These are phyloP conservation scores for Linnemannia schmuckeri DNA, from an alignment of 192 early-diverging fungal genomes.

Conservation along the genomic window DNA sequence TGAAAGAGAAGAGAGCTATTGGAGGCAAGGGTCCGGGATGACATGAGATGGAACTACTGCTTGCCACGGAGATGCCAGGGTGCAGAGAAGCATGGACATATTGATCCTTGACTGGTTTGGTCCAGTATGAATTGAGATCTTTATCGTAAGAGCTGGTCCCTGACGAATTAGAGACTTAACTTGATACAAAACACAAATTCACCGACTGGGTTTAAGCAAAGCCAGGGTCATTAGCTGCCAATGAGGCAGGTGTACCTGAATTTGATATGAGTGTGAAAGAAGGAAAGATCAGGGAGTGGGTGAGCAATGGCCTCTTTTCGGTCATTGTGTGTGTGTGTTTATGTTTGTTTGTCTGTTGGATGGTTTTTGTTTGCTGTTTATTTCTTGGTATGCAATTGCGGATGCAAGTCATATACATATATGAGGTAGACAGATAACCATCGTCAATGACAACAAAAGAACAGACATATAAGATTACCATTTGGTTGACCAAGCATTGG, in stretches of 20 bases:
- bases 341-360: too few relatives aligned
- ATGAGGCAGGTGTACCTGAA: neutral
- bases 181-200: neutral
- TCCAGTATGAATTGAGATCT: constrained; percentile 26
- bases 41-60: constrained; percentile 29
- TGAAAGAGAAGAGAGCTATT: neutral
- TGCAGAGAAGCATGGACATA: neutral
- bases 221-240: neutral
- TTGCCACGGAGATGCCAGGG: constrained; percentile 6
- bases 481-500: too few relatives aligned
- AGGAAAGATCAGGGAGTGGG: neutral
- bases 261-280: neutral
- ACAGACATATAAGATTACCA: too few relatives aligned
- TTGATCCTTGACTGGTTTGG: neutral
- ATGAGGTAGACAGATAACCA: too few relatives aligned
- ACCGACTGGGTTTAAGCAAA: neutral
- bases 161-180: neutral
- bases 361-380: too few relatives aligned
- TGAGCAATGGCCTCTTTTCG: neutral
- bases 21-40: constrained; percentile 17
- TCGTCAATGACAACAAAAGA: too few relatives aligned
- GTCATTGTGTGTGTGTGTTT: neutral
- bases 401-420: too few relatives aligned
- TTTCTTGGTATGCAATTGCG: too few relatives aligned
- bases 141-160: neutral